phyloP scores from a whole-genome alignment of 2,329 filamentous ascomycete genomes.

The Verticillium isaacii region DNA sequence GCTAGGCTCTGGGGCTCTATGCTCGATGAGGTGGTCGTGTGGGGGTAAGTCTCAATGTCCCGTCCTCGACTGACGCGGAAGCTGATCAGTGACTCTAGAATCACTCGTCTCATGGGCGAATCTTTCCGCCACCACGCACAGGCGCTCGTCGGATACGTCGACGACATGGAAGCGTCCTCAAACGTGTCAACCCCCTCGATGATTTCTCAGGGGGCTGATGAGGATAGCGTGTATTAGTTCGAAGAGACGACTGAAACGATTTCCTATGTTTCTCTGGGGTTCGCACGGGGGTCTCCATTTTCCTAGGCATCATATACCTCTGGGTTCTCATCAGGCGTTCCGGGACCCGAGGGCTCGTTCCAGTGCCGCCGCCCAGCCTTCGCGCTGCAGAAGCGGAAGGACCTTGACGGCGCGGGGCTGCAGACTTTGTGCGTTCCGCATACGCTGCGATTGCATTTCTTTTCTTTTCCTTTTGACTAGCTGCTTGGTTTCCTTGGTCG shows the following conservation, averaged over 20 bases:
- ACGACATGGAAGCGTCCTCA: slow-evolving; percentile 69
- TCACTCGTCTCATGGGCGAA: slow-evolving; percentile 94
- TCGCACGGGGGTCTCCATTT: slow-evolving; percentile 22
- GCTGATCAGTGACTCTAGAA: slow-evolving; percentile 44
- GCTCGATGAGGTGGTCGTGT: slow-evolving; percentile 97
- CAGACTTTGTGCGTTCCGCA: background rate
- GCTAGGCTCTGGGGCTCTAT: slow-evolving; percentile 95
- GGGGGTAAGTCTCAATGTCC: slow-evolving; percentile 71
- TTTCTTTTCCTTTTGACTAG: background rate
- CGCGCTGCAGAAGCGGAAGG: background rate
- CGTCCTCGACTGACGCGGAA: background rate
- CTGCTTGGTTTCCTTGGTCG: slow-evolving; percentile 19
- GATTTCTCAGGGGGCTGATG: slow-evolving; percentile 66
- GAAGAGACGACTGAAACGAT: slow-evolving; percentile 46
- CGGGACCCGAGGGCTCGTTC: background rate
- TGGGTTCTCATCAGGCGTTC: slow-evolving; percentile 20
- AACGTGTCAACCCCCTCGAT: slow-evolving; percentile 67
- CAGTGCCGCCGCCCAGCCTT: background rate
- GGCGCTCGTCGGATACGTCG: slow-evolving; percentile 90
- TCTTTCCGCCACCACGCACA: slow-evolving; percentile 96
- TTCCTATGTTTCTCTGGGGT: slow-evolving; percentile 34
- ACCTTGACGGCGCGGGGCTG: background rate
- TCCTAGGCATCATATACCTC: slow-evolving; percentile 42
- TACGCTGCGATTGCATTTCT: background rate
- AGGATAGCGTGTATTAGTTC: slow-evolving; percentile 66